Evolutionary conservation across 139 green algal species (phyloP), one percentile per base, ranked within the genome.

Genomic region (Coelastrella sp.): DNA sequence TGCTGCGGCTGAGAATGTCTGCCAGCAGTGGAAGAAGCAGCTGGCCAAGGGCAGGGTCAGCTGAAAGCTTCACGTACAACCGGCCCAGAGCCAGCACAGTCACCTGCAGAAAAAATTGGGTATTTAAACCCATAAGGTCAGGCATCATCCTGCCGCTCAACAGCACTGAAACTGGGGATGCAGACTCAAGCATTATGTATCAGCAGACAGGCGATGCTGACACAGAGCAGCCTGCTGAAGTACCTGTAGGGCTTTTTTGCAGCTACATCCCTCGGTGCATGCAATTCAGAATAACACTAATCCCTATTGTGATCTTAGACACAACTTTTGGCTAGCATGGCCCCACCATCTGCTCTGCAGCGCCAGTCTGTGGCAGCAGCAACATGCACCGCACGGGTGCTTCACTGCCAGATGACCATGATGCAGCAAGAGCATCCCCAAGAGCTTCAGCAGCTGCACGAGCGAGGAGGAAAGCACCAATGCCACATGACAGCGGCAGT

Each of bases 1-100:
- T 68, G 82, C 82, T 82, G 81, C 84, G 58, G 85, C 49, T 76
- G 58, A 91, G 56, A 15, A 82, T 14, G 59, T 93, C 87, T 49
- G 90, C 87, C 20, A 93, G 68, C 86, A 92, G 73, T 7, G 91
- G 91, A 66, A 93, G 66, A 82, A 92, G 73, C 66, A 93, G 82
- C 57, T 81, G 70, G 6, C 88, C 91, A 20, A 93, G 87, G 9
- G 76, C 27, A 19, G 70, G 78, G 78, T 93, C 87, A 25, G 75
- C 91, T 59, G 73, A 49, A 12, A 93, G 76, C 14, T 85, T 59
- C 6, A 85, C 87, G 27, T 92, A 92, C 4, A 93, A 72, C 10
- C 91, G 86, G 19, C 81, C 87, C 59, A 92, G 12, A 24, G 87
- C 70, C 59, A 93, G 61, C 7, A 89, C 81, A 17, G 73, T 89